Percentiles rank a stretch among this genome's conserved stretches.
Conservation (phyloP, 345 rosid genomes). For the Aurinia saxatilis region DNA sequence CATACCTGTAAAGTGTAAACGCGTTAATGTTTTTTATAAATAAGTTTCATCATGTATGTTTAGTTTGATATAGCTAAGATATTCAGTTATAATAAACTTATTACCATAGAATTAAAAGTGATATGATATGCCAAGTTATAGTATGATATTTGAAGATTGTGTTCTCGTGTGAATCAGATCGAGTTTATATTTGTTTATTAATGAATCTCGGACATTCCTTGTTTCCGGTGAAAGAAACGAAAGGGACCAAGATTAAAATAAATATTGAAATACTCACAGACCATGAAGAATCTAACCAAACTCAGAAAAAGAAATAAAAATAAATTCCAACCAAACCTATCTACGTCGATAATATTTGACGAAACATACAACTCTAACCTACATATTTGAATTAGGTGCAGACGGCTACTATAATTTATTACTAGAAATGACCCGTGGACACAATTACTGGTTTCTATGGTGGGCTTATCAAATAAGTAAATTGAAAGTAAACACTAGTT, state of each 20-base stretch:
- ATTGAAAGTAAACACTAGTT: too few species aligned
- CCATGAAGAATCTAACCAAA: conserved; percentile 11
- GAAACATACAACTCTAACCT: not conserved
- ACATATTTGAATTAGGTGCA: not conserved
- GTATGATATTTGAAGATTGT: not conserved
- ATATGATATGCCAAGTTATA: not conserved
- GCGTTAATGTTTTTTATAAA: too few species aligned
- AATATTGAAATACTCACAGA: not conserved
- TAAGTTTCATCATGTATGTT: too few species aligned
- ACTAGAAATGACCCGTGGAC: not conserved
- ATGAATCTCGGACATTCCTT: conserved; percentile 19
- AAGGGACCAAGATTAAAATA: not conserved
- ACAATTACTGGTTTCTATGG: too few species aligned
- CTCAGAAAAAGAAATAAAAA: not conserved
- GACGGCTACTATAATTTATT: not conserved
- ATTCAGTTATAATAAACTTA: too few species aligned
- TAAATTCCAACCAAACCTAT: conserved; percentile 9
- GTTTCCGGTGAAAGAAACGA: conserved; percentile 11
- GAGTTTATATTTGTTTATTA: conserved; percentile 8
- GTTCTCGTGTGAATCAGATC: conserved; percentile 21
- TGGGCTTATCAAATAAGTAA: too few species aligned
- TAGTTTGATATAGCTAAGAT: too few species aligned
- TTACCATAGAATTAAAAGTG: not conserved
- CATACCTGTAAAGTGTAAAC: too few species aligned
- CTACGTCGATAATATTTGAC: not conserved